These are phyloP conservation scores for Globisporangium camurandrum DNA, from an alignment of 352 stramenopile species.

Conservation along the genomic window DNA sequence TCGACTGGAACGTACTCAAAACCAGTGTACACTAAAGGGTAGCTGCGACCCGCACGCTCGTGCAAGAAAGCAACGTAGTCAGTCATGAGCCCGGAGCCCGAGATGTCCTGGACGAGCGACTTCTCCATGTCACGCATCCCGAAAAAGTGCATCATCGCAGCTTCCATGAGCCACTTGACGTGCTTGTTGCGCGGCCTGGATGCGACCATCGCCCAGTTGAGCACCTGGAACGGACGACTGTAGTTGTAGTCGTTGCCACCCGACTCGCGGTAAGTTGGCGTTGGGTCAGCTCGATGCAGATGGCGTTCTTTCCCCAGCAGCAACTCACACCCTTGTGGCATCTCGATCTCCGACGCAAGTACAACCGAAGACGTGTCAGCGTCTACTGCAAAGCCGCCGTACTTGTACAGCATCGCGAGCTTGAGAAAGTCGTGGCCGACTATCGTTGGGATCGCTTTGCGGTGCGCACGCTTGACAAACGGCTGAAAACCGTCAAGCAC, in stretches of 20 bases:
- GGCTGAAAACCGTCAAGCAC: conserved; percentile 14
- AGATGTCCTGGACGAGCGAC: not conserved
- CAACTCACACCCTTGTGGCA: conserved; percentile 5
- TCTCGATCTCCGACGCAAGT: not conserved
- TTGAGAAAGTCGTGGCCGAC: conserved; percentile 12
- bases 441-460: conserved; percentile 5
- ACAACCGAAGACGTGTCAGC: conserved; percentile 8
- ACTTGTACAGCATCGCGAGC: no score
- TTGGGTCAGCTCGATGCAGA: not conserved
- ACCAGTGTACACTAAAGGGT: no score
- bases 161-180: conserved; percentile 9
- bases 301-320: conserved; percentile 13
- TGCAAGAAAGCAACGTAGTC: not conserved
- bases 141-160: conserved; percentile 13
- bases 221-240: conserved; percentile 12
- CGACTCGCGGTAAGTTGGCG: conserved; percentile 6
- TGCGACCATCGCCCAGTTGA: conserved; percentile 14
- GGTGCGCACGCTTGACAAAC: conserved; percentile 4
- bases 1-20: no score
- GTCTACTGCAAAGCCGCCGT: no score
- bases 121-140: conserved; percentile 11
- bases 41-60: no score
- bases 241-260: conserved; percentile 8
- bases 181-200: conserved; percentile 9
- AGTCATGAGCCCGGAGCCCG: not conserved